Conservation (phyloP, 345 rosid species). For the Alliaria petiolata region DNA sequence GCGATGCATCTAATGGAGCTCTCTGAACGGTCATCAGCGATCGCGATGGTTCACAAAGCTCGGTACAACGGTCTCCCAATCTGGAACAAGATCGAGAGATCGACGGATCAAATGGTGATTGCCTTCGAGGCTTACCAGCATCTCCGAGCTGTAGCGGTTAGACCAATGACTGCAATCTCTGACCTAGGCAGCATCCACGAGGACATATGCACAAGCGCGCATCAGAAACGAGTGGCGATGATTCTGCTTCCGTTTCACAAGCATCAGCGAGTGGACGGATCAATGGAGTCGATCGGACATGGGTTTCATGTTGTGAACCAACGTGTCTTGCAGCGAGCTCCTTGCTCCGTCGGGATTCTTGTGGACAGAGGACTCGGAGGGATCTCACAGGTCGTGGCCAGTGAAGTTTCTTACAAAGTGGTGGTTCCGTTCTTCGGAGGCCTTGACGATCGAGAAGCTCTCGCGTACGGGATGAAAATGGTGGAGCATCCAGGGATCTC, state of each 20-base stretch:
- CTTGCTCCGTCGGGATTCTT: slow-evolving; percentile 72
- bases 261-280: slow-evolving; percentile 54
- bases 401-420: slow-evolving; percentile 51
- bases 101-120: slow-evolving; percentile 51
- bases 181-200: slow-evolving; percentile 48
- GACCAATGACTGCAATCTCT: slow-evolving; percentile 83
- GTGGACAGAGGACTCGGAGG: slow-evolving; percentile 82
- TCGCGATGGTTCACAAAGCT: slow-evolving; percentile 75
- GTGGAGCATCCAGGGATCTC: slow-evolving; percentile 60
- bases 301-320: slow-evolving; percentile 43
- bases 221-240: slow-evolving; percentile 52
- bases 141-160: slow-evolving; percentile 55
- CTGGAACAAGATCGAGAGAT: slow-evolving; percentile 50
- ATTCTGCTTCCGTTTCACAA: slow-evolving; percentile 69
- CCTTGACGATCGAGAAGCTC: slow-evolving; percentile 53
- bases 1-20: slow-evolving; percentile 81
- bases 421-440: slow-evolving; percentile 63
- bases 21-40: slow-evolving; percentile 69
- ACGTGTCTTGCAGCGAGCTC: slow-evolving; percentile 45
- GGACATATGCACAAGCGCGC: slow-evolving; percentile 62
- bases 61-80: slow-evolving; percentile 63
- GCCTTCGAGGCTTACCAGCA: slow-evolving; percentile 70
- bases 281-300: slow-evolving; percentile 61
- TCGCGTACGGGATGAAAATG: slow-evolving; percentile 50
- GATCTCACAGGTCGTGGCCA: slow-evolving; percentile 51